Percentiles rank a stretch among this genome's conserved stretches.
Conservation (phyloP, 331 rosid species). For the Arachis monticola region DNA sequence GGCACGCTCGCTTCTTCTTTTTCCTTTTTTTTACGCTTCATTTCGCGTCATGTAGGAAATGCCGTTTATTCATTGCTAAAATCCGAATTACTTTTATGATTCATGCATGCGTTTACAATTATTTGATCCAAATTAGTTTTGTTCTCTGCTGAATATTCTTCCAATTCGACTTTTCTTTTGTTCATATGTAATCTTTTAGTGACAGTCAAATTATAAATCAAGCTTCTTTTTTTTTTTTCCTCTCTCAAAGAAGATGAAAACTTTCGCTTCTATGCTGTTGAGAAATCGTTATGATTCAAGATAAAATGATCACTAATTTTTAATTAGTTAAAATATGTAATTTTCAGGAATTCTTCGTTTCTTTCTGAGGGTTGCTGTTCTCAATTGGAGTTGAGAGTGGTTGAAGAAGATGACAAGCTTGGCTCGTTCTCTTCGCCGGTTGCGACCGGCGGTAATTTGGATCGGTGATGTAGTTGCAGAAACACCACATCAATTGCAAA, state of each 20-base stretch:
- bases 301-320: conserved; percentile 11
- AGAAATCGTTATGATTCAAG: conserved; percentile 21
- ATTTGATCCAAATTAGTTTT: conserved; percentile 25
- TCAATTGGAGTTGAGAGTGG: conserved; percentile 31
- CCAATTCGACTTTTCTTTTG: not conserved
- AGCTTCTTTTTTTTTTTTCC: not conserved
- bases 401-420: conserved; percentile 74
- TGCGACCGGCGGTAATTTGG: conserved; percentile 42
- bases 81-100: conserved; percentile 6
- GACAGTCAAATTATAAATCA: conserved; percentile 1
- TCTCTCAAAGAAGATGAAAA: not conserved
- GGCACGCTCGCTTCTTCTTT: conserved; percentile 3
- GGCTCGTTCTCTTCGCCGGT: conserved; percentile 57
- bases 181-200: not conserved
- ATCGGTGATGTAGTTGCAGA: conserved; percentile 40
- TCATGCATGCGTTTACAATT: conserved; percentile 9
- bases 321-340: not conserved
- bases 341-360: conserved; percentile 44
- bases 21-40: not conserved
- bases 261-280: not conserved
- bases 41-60: not conserved
- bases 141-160: not conserved
- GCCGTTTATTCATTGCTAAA: not conserved
- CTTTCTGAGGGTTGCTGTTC: conserved; percentile 9
- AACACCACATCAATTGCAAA: conserved; percentile 42